Evolutionary conservation across 2,329 filamentous ascomycete genomes (phyloP), one percentile per base, ranked within the genome.

Genomic region (Lojkania enalia): DNA sequence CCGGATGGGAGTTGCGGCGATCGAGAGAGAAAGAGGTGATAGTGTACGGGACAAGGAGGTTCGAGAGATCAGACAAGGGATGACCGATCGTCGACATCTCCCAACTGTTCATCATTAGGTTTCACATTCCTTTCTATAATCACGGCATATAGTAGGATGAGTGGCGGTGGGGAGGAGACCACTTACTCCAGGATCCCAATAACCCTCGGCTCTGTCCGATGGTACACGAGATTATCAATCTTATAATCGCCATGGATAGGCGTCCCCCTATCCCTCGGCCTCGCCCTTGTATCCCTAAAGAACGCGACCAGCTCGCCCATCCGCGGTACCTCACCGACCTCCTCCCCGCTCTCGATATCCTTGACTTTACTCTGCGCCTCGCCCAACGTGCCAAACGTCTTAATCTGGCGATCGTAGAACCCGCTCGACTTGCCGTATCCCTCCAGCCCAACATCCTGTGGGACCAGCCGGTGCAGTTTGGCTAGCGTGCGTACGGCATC

Each of bases 1-100:
- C 75, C 11, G 46, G 49, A 43, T 62, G 66, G 5, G 58, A 70
- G 57, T 61, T 57, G 4, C 69, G 66, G n/a, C 60, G 65, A 40
- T 57, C 50, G 32, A 66, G 55, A 40, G 63, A 64, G 45, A 67
- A 58, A 2, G 51, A 44, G 5, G 71, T 67, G 5, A 64, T 69
- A 2, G 67, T 69, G 55, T 61, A 74, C 1, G 73, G 73, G 9
- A 58, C 62, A 20, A 83, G 67, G 21, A 96, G 77, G 71, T 96
- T 96, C 66, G 85, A 83, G 32, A 96, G 77, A 67, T 96, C 91
- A 12, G 87, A 90, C 21, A 96, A 80, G 1, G 92, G 92, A 67
- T 96, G 91, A 16, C 91, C 91, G 42, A 96, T 84, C 0, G 91
- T 96, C 20, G 89, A 90, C 88, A 96, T 95, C 74, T 96, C 91